Base-by-base conservation (phyloP, 352 stramenopile species). In the Aphanomyces euteiches region DNA sequence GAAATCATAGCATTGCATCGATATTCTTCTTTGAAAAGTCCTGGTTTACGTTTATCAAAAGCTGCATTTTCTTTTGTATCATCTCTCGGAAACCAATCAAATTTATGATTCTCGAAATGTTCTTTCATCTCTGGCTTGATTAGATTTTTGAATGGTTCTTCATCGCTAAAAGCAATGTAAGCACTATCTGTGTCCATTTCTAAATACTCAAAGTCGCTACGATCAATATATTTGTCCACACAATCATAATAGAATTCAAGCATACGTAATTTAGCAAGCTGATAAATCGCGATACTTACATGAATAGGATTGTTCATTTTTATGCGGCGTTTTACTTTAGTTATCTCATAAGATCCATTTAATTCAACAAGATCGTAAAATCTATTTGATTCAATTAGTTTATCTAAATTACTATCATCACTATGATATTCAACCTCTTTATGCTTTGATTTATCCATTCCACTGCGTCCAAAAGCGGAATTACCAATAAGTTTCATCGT, bases 1-100 rank as follows among this genome's bases (percentile, higher is more conserved):
- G 21, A 48, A 40, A 77, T 50, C 36, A 77, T 77, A 15, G 59
- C 73, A 73, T 77, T 50, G 50, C 68, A 57, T 48, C 7, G 19
- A 69, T 57, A 75, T 36, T 77, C 69, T n/a, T 77, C 69, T 21
- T 77, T 77, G 48, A 77, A 77, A 4, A 74, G 47, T 48, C 67
- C 69, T 12, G 69, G 53, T 41, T n/a, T n/a, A n/a, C 50, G 64
- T 15, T 34, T 60, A 39, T 74, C 69, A 72, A 60, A 60, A 12
- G 12, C 5, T 45, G 36, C 15, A 15, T 68, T 61, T 39, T n/a
- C n/a, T 72, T 43, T 12, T 4, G 19, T 72, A 47, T 67, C 39
- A 72, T 71, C 60, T 13, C 69, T 37, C 12, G 69, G 69, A 15
- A 74, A 74, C 69, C 69, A 74, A 43, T 72, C 47, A 67, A 72